These are phyloP conservation scores for Auricularia auricula-judae DNA, from an alignment of 768 basidiomycete species.

Conservation along the genomic window DNA sequence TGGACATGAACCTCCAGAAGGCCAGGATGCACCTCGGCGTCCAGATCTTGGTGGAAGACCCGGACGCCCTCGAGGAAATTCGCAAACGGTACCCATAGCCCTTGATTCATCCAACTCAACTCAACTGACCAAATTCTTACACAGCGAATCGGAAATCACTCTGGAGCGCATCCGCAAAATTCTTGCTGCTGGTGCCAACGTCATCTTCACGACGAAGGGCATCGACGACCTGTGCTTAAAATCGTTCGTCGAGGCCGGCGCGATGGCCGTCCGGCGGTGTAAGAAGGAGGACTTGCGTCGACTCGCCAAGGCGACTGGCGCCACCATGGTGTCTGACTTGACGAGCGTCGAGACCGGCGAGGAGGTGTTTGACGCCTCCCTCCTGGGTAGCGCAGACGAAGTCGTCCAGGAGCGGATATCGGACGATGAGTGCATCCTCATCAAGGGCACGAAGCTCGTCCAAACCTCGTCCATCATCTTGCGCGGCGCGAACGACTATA, in stretches of 20 bases:
- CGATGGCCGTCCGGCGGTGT: constrained; percentile 96
- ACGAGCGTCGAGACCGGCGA: constrained; percentile 90
- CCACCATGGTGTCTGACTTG: constrained; percentile 81
- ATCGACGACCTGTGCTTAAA: constrained; percentile 97
- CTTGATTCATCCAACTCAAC: neutral
- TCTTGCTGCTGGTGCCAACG: constrained; percentile 90
- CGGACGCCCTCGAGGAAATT: constrained; percentile 92
- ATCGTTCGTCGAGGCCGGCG: constrained; percentile 97
- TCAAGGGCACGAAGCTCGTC: constrained; percentile 97
- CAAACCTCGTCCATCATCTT: constrained; percentile 87
- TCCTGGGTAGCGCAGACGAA: constrained; percentile 88
- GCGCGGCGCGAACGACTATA: constrained; percentile 96
- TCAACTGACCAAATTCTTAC: neutral
- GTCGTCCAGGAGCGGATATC: constrained; percentile 94
- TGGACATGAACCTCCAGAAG: constrained; percentile 97
- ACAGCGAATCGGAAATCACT: constrained; percentile 89
- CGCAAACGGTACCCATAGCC: constrained; percentile 55
- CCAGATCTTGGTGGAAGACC: constrained; percentile 94
- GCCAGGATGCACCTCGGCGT: constrained; percentile 95
- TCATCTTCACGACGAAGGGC: constrained; percentile 94
- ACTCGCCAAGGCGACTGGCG: constrained; percentile 95
- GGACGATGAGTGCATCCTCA: constrained; percentile 94
- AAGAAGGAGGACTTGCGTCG: constrained; percentile 95
- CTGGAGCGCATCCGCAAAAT: constrained; percentile 94
- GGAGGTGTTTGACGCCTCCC: constrained; percentile 89